Evolutionary conservation across 2,329 filamentous ascomycete species (phyloP), one percentile per base, ranked within the genome.

Genomic region (Periglandula ipomoeae): DNA sequence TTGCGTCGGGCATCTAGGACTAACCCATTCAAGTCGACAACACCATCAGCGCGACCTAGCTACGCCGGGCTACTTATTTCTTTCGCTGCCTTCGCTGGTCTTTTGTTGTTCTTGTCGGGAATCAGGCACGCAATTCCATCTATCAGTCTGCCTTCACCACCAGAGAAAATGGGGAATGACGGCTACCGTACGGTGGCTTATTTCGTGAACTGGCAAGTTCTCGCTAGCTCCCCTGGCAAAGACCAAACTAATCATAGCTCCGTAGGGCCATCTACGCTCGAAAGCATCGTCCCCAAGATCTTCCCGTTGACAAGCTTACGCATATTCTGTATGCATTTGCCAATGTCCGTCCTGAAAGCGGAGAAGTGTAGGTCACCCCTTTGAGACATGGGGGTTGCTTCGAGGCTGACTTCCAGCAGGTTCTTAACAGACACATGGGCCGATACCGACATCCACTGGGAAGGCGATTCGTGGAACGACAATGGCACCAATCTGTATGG

Each of bases 271-370:
- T 95, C 57, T 96, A 96, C 65, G 88, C 74, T 35, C 82, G 90
- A 48, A 85, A 91, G 59, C 85, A 93, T 63, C 78, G 82, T n/a
- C 89, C 90, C 0, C 85, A 94, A 61, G 82, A 95, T 61, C 76
- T 97, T 5, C 87, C 87, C 0, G 81, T 76, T 3, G 79, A 89
- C 48, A 85, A 87, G 49, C 78, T 96, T 38, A 97, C 90, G 0
- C 91, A 97, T 61, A 69, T 97, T 4, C 79, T 96, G 15, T 96
- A 96, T 56, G 74, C 90, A 15, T 97, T 97, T 68, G 91, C 88
- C 61, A 94, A 96, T 63, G 79, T 95, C 50, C 78, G 80, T 4
- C 75, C 82, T 3, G 87, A 91, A 3, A 81, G 77, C 27, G 91
- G 91, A 44, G 87, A 94, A 66, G 89, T 94, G 66, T 85, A 66